Evolutionary conservation across 2,329 filamentous ascomycete genomes (phyloP), one percentile per base, ranked within the genome.

Genomic region (Colletotrichum somersetense): DNA sequence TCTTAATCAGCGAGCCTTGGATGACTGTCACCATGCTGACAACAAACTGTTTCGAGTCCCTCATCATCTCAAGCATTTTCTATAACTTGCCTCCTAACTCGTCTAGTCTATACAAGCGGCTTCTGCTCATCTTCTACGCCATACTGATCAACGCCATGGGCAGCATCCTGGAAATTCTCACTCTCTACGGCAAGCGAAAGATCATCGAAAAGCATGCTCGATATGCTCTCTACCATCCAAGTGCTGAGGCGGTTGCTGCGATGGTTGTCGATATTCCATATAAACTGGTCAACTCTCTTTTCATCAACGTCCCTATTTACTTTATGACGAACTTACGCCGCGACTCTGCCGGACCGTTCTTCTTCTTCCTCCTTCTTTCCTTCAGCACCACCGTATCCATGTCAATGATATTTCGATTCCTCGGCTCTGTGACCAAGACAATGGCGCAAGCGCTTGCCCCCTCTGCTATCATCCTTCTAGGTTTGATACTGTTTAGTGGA

Each of bases 281-380:
- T 80, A 85, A 76, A 80, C 80, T 75, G 1, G 7, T 74, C 0
- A 89, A 89, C 73, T 80, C 87, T 0, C 82, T 91, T 68, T 81
- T 84, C 12, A 91, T 91, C 84, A 91, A 91, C 76, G 58, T 91
- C 62, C 84, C 87, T 1, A 78, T 92, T 0, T 92, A 92, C 81
- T 92, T 92, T 78, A 88, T 92, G 87, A 87, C 88, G 0, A 87
- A 90, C 72, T 82, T 92, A 5, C 83, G 87, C 66, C 83, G 88
- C 61, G 63, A 62, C 3, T 85, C 85, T 67, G 81, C 89, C 2
- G 87, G 85, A 14, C 80, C 85, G 0, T 89, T 89, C 76, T 89
- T 89, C 76, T 83, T 85, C 69, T 89, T 85, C 78, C 85, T 86
- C 71, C 77, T 88, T 4, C 85, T 88, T 72, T 84, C 82, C 0